Percentiles rank a stretch among this genome's conserved stretches.
Conservation (phyloP, 176 grass and related monocot species). For the Eremochloa ophiuroides region DNA sequence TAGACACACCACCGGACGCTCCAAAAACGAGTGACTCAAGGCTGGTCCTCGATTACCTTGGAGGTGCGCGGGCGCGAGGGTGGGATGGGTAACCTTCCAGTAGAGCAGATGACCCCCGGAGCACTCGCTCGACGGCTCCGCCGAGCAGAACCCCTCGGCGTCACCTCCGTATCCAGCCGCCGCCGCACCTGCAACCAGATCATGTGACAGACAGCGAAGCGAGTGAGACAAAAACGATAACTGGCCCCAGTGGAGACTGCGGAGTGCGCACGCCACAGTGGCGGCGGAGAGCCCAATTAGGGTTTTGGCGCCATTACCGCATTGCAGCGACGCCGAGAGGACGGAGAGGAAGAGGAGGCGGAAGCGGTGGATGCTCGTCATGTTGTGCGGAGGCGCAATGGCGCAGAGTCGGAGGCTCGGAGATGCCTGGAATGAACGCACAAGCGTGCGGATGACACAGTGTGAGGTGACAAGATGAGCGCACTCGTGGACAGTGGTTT, state of each 20-base stretch:
- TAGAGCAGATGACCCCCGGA: slow-evolving; percentile 51
- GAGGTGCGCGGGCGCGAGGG: slow-evolving; percentile 62
- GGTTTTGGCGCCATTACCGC: slow-evolving; percentile 18
- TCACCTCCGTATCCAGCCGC: neutral
- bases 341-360: neutral
- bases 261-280: neutral
- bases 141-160: slow-evolving; percentile 55
- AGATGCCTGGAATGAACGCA: neutral
- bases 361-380: slow-evolving; percentile 13
- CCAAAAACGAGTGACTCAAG: neutral
- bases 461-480: neutral
- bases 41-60: slow-evolving; percentile 26
- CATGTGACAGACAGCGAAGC: neutral
- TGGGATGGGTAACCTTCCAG: slow-evolving; percentile 81
- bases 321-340: slow-evolving; percentile 11
- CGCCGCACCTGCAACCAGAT: neutral
- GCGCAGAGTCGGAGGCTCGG: neutral
- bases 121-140: slow-evolving; percentile 22
- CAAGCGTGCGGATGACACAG: neutral
- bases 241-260: neutral
- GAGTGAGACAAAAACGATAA: neutral
- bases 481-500: neutral
- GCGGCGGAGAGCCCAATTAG: neutral
- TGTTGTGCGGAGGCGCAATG: slow-evolving; percentile 8
- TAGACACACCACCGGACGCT: neutral